Evolutionary conservation across 495 filamentous ascomycete species (phyloP), one percentile per base, ranked within the genome.

Genomic region (Talaromyces nanjingensis): DNA sequence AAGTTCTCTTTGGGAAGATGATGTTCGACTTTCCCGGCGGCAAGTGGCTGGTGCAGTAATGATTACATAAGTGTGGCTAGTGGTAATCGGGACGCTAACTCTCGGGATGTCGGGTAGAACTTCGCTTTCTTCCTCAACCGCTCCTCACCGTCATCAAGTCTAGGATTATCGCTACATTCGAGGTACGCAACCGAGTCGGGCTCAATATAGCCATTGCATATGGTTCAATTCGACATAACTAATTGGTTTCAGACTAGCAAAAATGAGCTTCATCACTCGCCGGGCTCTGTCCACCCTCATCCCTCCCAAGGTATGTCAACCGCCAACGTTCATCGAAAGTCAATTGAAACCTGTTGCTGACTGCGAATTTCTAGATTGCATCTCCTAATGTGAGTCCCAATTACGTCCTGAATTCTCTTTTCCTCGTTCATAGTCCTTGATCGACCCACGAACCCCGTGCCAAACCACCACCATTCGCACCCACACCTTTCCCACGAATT

Each of bases 241-340:
- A 24, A 62, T 11, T 37, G 27, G 27, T 37, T 7, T 22, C 18
- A 59, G 63, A 64, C 76, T 76, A 74, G 72, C 74, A 85, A 89
- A 80, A 77, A 98, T 97, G 93, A 96, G 92, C 81, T 92, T 84
- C 86, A 85, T 94, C 71, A 83, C 85, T 70, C 89, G 89, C 77
- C 86, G 93, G 77, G 89, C 85, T 84, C 89, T 99, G 73, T 97
- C 96, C 72, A 96, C 96, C 83, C 85, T 99, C 74, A 96, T 99
- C 76, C 94, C 94, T 69, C 94, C 94, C 69, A 98, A 98, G 89
- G 93, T 93, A 86, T 67, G 85, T 64, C 61, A 65, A 59, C 63
- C 55, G 53, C 11, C 9, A 16, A 25, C 1, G 2, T 8, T 33
- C 18, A 14, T 39, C 52, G 2, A 25, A 58, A 20, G 16, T 27